Evolutionary conservation across 1,284 basidiomycete species (phyloP), one percentile per base, ranked within the genome.

Genomic region (Ceratobasidium sp.): DNA sequence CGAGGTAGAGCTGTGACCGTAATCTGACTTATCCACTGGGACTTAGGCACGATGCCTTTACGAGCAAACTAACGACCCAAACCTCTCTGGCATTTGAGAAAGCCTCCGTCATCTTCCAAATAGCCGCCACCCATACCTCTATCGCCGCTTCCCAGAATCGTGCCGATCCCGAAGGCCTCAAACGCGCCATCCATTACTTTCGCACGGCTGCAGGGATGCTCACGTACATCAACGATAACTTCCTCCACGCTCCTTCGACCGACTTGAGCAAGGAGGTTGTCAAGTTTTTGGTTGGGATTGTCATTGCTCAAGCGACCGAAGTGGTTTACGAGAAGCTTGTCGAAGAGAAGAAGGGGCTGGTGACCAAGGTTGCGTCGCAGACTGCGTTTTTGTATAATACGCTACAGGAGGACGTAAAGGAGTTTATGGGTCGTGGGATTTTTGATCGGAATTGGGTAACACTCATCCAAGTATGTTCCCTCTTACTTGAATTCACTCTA

Each of bases 161-260:
- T 74, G 90, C 93, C 3, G 93, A 95, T 72, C 94, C 95, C 1
- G 97, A 99, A 81, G 97, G 97, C n/a, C 84, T 97, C 79, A 99
- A 99, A 83, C 90, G 96, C 29, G 90, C 96, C 0, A 99, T 98
- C 85, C 90, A 96, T 83, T 96, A 96, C 82, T 93, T 96, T 79
- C 88, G 94, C 22, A 92, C 94, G n/a, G 92, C 94, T 45, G 95
- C 97, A 0, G 98, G 98, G 27, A 98, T 99, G 95, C 89, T 99
- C 80, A 95, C 92, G 11, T 99, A 99, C 82, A 97, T 99, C 87
- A 99, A 99, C 85, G 97, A 99, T 83, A 99, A 99, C 87, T 99
- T 99, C 83, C 85, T 99, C 0, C 98, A 99, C 81, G 98, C 98
- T 0, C 98, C 98, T 0, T 97, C 94, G n/a, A 98, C 95, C 0